phyloP scores from a whole-genome alignment of 179 eudicot genomes.

The Silene noctiflora region DNA sequence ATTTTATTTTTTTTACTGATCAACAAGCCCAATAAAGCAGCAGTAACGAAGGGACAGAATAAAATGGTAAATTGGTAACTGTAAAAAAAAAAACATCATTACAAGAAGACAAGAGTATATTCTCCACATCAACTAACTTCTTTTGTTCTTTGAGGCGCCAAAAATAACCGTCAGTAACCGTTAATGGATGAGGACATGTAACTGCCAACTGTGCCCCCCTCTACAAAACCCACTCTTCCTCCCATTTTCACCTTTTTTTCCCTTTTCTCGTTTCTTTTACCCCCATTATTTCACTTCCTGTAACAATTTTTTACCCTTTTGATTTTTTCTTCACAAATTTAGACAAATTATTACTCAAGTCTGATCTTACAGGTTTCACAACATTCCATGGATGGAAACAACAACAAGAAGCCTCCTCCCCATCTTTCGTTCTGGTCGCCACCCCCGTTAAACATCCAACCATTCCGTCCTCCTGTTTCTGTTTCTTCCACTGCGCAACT shows the following conservation, averaged over 20 bases:
- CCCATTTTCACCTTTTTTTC: conserved; percentile 32
- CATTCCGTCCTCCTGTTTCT: no score
- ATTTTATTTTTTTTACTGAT: no score
- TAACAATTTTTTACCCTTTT: not conserved
- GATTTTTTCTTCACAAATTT: not conserved
- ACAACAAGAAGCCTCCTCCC: not conserved
- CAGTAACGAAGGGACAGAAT: not conserved
- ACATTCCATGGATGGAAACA: conserved; percentile 4
- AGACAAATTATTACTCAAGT: not conserved
- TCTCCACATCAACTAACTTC: conserved; percentile 1
- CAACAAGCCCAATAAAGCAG: not conserved
- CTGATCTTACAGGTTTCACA: not conserved
- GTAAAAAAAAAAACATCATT: not conserved
- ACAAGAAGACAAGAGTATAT: not conserved
- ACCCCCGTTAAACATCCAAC: not conserved
- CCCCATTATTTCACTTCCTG: not conserved
- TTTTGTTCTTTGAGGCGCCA: not conserved
- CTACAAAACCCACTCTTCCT: conserved; percentile 32
- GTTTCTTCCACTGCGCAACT: no score
- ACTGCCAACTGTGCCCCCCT: conserved; percentile 23
- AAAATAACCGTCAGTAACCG: conserved; percentile 24
- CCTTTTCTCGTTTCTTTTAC: not conserved
- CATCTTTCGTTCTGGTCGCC: not conserved
- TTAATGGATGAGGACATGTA: conserved; percentile 17
- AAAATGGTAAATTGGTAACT: not conserved